Conservation (phyloP, 1,139 yeast genomes). For the Meyerozyma sp. region DNA sequence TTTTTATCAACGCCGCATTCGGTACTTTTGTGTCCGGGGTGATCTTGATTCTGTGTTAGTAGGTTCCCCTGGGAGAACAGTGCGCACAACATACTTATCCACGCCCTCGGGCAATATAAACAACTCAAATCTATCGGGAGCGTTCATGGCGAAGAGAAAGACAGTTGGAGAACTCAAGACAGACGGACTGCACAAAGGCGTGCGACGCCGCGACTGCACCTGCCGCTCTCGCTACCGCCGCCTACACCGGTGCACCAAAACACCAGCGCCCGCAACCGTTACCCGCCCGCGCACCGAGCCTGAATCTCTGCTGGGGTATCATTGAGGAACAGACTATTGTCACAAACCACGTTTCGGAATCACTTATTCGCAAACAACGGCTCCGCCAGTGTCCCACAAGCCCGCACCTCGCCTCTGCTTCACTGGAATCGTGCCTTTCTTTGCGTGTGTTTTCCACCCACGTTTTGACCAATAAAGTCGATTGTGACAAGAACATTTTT, state of each 20-base stretch:
- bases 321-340: background rate
- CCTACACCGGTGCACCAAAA: background rate
- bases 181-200: too few species aligned
- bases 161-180: background rate
- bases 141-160: conserved; percentile 62
- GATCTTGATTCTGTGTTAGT: conserved; percentile 56
- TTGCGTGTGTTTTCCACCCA: background rate
- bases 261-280: background rate
- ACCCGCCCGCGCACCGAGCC: background rate
- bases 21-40: conserved; percentile 95
- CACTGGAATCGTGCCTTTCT: background rate
- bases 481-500: background rate
- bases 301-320: conserved; percentile 1
- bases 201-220: too few species aligned
- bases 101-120: conserved; percentile 97
- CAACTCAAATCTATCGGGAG: conserved; percentile 97
- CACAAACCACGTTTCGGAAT: background rate
- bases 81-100: conserved; percentile 49
- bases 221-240: too few species aligned
- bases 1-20: conserved; percentile 86
- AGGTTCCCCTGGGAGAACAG: background rate
- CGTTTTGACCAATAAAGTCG: background rate
- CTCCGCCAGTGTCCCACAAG: background rate
- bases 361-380: background rate
- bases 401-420: background rate